These are phyloP conservation scores for Pelargonium myrrhifolium DNA, from an alignment of 441 rosid genomes.

Conservation along the genomic window DNA sequence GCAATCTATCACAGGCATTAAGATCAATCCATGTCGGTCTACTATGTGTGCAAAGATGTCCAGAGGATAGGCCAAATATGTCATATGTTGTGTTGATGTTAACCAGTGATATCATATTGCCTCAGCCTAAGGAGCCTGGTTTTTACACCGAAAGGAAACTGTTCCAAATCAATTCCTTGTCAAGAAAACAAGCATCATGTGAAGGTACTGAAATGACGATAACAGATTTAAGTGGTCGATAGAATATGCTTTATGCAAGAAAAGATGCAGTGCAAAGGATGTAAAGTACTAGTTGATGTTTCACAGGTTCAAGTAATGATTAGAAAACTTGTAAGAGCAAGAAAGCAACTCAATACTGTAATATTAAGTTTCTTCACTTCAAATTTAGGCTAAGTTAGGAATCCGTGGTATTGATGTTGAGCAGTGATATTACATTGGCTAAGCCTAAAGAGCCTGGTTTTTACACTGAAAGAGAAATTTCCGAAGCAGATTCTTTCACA, in stretches of 20 bases:
- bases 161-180: background rate
- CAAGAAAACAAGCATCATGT: background rate
- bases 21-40: slow-evolving; percentile 30
- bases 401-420: slow-evolving; percentile 6
- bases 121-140: slow-evolving; percentile 10
- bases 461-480: background rate
- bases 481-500: background rate
- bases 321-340: too few species aligned
- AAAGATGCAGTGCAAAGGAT: too few species aligned
- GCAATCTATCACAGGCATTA: slow-evolving; percentile 12
- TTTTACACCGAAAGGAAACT: background rate
- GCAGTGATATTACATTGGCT: slow-evolving; percentile 14
- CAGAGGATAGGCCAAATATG: slow-evolving; percentile 36
- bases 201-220: background rate
- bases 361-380: too few species aligned
- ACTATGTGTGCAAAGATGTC: slow-evolving; percentile 32
- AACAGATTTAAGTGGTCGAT: background rate
- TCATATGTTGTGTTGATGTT: slow-evolving; percentile 19
- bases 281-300: too few species aligned
- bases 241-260: background rate
- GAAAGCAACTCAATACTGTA: too few species aligned
- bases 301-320: too few species aligned
- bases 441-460: slow-evolving; percentile 9
- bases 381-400: background rate
- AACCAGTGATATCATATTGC: slow-evolving; percentile 14